Base-by-base conservation (phyloP, 345 rosid species). In the Carallia pectinifolia region DNA sequence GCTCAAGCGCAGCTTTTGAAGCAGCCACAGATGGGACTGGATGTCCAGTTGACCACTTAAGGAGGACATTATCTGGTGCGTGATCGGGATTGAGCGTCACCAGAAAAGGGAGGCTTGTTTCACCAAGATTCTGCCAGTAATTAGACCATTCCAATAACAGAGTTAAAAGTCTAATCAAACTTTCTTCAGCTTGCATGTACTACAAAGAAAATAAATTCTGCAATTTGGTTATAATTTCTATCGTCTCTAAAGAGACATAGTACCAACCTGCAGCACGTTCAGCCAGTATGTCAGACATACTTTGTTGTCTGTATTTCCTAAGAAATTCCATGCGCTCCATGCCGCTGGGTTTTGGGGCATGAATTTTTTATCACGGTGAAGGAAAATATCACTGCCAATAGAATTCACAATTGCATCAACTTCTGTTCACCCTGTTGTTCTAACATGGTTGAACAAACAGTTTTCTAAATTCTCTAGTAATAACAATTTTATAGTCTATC, bases 281-380 rank as follows among this genome's bases (percentile, higher is more conserved):
- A 94, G 95, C 99, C 99, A 94, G 81, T 91, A 94, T 39, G 99
- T 94, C 70, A 91, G 71, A 69, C 93, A 91, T 1, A 87, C 89
- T 84, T 85, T 87, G 47, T 74, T 80, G 36, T 85, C 83, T 1
- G 81, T 77, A 70, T 83, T 88, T 55, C 89, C 99, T n/a, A 91
- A 85, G 83, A 94, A 94, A 70, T 94, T 94, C 97, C 99, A 91
- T 0, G 97, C 86, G 73, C 99, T 85, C 97, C 99, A 91, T 0
- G 97, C 96, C 66, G 89, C 90, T 75, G 79, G 82, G 72, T 81
- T 91, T 74, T 74, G 75, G 12, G 97, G 98, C 98, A 94, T 91
- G 60, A 91, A 82, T 30, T 39, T 86, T 82, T 63, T 83, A 71
- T 94, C 98, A 15, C 71, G 87, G 68, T 91, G 98, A 64, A 94